Base-by-base conservation (phyloP, 1,284 basidiomycete species). In the Bjerkandera adusta region DNA sequence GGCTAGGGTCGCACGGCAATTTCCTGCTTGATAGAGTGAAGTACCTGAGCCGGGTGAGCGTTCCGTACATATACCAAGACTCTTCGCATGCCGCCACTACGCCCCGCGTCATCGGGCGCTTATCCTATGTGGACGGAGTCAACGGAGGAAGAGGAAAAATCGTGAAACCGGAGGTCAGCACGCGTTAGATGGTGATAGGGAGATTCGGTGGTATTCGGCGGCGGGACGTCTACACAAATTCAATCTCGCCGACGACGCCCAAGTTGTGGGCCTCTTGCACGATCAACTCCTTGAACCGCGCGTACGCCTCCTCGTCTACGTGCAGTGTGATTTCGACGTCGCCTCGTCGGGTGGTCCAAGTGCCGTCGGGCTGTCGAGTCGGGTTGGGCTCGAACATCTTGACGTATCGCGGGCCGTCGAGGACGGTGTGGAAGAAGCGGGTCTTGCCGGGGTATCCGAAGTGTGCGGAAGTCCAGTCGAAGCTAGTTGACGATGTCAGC, bases 341-440 rank as follows among this genome's bases (percentile, higher is more conserved):
- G 15, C 44, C 43, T 5, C 44, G 35, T 3, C 32, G 32, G 1
- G 30, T n/a, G 13, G 12, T 26, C 37, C 47, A 52, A 1, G 49
- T 54, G 13, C 52, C 52, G 25, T 54, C 54, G 7, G 43, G 44
- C 7, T 38, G 27, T 4, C 42, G 24, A 8, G 33, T 47, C 13
- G 54, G 54, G 38, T 56, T 56, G 5, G 54, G 52, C 12, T 41
- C 27, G 39, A 56, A 49, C 22, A 56, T 45, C 49, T 54, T 54
- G 32, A 53, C 34, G 27, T 36, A 56, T 0, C 54, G 46, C 2
- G 52, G 50, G 22, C 40, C 52, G 30, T 35, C 32, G 3, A 53
- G 45, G 4, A 45, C 10, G 16, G 52, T 54, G 25, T 56, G 52
- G 45, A 29, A 54, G 38, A 53, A 56, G 15, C 45, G 44, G 16